phyloP scores from a whole-genome alignment of 257 asterid genomes.

The Osmanthus fragrans region DNA sequence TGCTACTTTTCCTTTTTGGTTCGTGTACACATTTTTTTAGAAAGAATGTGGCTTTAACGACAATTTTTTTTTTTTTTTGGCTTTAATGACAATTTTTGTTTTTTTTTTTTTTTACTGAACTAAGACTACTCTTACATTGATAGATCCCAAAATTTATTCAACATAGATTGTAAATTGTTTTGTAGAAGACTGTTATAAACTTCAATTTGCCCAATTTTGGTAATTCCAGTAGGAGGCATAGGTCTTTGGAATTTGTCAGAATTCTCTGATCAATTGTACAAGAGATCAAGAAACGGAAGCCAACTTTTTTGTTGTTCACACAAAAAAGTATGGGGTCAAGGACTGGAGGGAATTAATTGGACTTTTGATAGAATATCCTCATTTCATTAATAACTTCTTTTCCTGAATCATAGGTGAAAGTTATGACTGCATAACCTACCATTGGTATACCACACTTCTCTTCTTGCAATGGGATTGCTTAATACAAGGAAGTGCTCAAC shows the following conservation, averaged over 20 bases:
- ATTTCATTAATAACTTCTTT: background rate
- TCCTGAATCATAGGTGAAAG: background rate
- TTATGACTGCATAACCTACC: background rate
- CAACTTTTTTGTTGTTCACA: background rate
- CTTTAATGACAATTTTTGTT: background rate
- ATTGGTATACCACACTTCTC: background rate
- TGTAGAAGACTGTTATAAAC: background rate
- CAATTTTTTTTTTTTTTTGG: too few species aligned
- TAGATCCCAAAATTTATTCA: background rate
- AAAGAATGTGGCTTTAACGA: background rate
- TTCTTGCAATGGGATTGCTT: background rate
- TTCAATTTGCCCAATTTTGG: background rate
- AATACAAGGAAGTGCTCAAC: background rate
- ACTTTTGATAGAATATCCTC: background rate
- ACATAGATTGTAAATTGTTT: background rate
- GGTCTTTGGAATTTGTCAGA: background rate
- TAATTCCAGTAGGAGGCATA: background rate
- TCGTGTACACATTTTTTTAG: too few species aligned
- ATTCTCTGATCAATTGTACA: constrained; percentile 1
- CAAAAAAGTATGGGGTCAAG: background rate
- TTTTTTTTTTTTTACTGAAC: background rate
- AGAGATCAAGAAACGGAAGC: background rate
- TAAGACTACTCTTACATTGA: background rate
- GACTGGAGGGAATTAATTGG: background rate
- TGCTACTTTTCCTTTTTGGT: background rate